These are phyloP conservation scores for Cryomyces minteri DNA, from an alignment of 495 filamentous ascomycete species.

Conservation along the genomic window DNA sequence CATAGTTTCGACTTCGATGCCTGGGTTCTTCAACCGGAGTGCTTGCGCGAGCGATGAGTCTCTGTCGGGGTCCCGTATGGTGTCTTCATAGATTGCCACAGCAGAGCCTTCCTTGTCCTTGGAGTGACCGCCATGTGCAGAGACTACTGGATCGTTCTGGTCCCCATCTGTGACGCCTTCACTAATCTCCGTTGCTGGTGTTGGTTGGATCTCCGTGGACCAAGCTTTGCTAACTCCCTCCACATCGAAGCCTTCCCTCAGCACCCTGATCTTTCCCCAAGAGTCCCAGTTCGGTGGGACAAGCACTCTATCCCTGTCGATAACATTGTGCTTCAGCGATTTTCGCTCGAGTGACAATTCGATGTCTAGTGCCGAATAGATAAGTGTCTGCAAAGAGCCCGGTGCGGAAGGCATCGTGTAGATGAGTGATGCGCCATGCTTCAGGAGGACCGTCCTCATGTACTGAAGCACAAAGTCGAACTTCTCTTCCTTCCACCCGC, in stretches of 20 bases:
- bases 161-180: neutral
- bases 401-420: slow-evolving; percentile 50
- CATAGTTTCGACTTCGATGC: slow-evolving; percentile 50
- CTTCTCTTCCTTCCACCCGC: slow-evolving; percentile 19
- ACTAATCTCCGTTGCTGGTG: neutral
- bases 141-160: neutral
- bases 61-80: slow-evolving; percentile 51
- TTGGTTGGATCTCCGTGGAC: slow-evolving; percentile 1
- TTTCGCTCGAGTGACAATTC: slow-evolving; percentile 72
- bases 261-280: slow-evolving; percentile 89
- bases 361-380: slow-evolving; percentile 80
- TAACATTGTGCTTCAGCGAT: slow-evolving; percentile 64
- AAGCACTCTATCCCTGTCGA: slow-evolving; percentile 86
- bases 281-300: slow-evolving; percentile 97
- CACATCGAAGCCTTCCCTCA: slow-evolving; percentile 87
- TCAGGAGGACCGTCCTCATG: slow-evolving; percentile 8
- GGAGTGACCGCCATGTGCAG: neutral
- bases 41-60: slow-evolving; percentile 30
- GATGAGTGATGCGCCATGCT: slow-evolving; percentile 5
- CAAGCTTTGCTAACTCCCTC: slow-evolving; percentile 29
- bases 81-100: slow-evolving; percentile 59
- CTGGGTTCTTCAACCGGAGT: slow-evolving; percentile 28
- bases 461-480: slow-evolving; percentile 13
- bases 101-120: slow-evolving; percentile 33
- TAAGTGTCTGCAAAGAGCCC: slow-evolving; percentile 59